Conservation (phyloP, 2,329 filamentous ascomycete genomes). For the Zymoseptoria crescenta region DNA sequence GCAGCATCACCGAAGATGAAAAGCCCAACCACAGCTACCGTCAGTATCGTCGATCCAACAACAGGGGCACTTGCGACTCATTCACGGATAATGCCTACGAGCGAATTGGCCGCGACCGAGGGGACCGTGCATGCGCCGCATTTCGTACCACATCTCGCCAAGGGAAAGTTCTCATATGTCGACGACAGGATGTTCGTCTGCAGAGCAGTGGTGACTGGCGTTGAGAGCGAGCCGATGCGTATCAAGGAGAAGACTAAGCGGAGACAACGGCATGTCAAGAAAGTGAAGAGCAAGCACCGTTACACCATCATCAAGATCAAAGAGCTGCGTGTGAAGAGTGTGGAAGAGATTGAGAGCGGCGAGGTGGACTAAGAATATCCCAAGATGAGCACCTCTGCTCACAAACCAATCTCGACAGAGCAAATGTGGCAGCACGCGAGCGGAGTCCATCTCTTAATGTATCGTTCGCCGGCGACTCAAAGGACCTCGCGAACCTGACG, state of each 20-base stretch:
- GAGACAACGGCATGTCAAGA: slow-evolving; percentile 58
- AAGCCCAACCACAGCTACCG: slow-evolving; percentile 20
- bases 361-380: slow-evolving; percentile 2
- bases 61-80: slow-evolving; percentile 19
- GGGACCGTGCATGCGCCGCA: slow-evolving; percentile 24
- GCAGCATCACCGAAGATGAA: slow-evolving; percentile 40
- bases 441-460: too few species aligned
- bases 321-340: slow-evolving; percentile 61
- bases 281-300: slow-evolving; percentile 79
- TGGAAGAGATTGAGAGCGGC: slow-evolving; percentile 46
- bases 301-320: slow-evolving; percentile 81
- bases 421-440: too few species aligned
- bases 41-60: slow-evolving; percentile 19
- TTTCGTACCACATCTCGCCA: slow-evolving; percentile 34
- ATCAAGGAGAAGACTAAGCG: slow-evolving; percentile 55
- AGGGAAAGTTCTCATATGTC: slow-evolving; percentile 48
- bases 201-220: slow-evolving; percentile 73
- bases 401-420: too few species aligned
- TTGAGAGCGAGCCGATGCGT: slow-evolving; percentile 61
- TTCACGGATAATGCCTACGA: slow-evolving; percentile 23
- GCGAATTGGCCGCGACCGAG: slow-evolving; percentile 23
- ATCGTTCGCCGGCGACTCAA: not conserved
- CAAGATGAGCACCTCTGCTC: not conserved
- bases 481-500: not conserved
- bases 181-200: slow-evolving; percentile 81